Conservation (phyloP, 345 rosid genomes). For the Dipteronia dyeriana region DNA sequence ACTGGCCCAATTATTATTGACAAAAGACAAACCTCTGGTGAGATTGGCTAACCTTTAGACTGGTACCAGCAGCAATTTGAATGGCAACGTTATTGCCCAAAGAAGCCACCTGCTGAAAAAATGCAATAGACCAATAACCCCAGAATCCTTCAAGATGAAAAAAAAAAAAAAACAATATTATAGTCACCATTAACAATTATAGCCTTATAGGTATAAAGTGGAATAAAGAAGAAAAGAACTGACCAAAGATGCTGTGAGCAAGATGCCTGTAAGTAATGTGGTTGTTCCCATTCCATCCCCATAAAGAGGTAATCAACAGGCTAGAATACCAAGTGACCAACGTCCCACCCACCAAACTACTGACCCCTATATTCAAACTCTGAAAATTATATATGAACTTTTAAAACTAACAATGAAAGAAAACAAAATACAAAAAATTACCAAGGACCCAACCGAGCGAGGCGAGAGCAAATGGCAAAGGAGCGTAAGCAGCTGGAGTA, state of each 20-base stretch:
- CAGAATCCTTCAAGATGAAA: slow-evolving; percentile 44
- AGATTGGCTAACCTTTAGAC: slow-evolving; percentile 42
- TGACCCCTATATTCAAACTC: slow-evolving; percentile 36
- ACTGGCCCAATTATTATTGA: background rate
- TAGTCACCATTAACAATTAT: background rate
- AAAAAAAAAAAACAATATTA: slow-evolving; percentile 12
- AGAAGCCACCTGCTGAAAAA: slow-evolving; percentile 62
- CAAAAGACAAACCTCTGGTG: background rate
- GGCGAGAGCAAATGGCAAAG: slow-evolving; percentile 58
- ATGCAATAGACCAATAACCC: slow-evolving; percentile 55
- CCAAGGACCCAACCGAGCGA: slow-evolving; percentile 62
- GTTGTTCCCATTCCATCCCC: slow-evolving; percentile 56
- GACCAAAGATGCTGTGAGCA: slow-evolving; percentile 54
- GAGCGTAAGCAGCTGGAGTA: slow-evolving; percentile 60
- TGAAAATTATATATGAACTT: background rate
- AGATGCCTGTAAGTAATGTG: slow-evolving; percentile 51
- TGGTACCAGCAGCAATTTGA: slow-evolving; percentile 61
- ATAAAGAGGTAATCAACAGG: slow-evolving; percentile 46
- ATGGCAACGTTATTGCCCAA: slow-evolving; percentile 56
- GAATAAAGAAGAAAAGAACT: no score
- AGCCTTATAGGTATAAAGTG: no score
- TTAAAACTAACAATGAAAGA: no score
- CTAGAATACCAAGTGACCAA: slow-evolving; percentile 56
- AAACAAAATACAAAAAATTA: background rate
- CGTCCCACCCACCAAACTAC: slow-evolving; percentile 49